Conservation (phyloP, 1,284 basidiomycete species). For the Pyrrhoderma noxium region DNA sequence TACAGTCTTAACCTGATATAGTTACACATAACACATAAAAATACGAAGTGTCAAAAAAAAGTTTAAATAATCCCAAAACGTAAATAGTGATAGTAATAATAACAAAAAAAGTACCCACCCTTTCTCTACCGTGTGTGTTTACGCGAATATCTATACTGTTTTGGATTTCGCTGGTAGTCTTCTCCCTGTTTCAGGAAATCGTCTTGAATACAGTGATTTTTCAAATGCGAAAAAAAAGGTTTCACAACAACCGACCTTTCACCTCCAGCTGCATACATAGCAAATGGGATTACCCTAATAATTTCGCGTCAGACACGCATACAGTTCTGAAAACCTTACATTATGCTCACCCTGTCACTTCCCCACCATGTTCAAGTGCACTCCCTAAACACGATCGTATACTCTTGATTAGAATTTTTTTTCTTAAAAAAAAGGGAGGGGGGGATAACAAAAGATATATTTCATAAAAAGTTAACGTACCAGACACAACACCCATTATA, state of each 20-base stretch:
- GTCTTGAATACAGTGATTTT: not conserved
- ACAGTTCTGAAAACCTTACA: slow-evolving; percentile 73
- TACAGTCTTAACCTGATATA: slow-evolving; percentile 44
- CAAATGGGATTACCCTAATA: not conserved
- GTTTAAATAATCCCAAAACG: too few species aligned
- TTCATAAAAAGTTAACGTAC: slow-evolving; percentile 24
- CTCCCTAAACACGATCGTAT: slow-evolving; percentile 24
- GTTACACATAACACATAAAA: not conserved
- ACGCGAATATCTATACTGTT: slow-evolving; percentile 28
- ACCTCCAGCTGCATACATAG: slow-evolving; percentile 45
- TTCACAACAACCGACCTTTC: slow-evolving; percentile 29
- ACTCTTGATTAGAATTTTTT: not conserved
- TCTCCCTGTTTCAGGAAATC: slow-evolving; percentile 30
- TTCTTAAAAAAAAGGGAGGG: too few species aligned
- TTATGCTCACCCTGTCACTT: slow-evolving; percentile 54
- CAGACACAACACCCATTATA: slow-evolving; percentile 83
- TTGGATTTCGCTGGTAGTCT: slow-evolving; percentile 28
- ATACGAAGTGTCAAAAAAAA: not conserved
- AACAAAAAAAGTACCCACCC: too few species aligned
- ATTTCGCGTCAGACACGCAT: not conserved
- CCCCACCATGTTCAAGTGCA: slow-evolving; percentile 60
- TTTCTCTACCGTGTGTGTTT: slow-evolving; percentile 36
- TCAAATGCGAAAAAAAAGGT: not conserved
- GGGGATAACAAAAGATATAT: not conserved
- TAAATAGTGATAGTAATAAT: too few species aligned